Evolutionary conservation across 371 early-diverging fungal genomes (phyloP).

Genomic region (Mortierella sp.): DNA sequence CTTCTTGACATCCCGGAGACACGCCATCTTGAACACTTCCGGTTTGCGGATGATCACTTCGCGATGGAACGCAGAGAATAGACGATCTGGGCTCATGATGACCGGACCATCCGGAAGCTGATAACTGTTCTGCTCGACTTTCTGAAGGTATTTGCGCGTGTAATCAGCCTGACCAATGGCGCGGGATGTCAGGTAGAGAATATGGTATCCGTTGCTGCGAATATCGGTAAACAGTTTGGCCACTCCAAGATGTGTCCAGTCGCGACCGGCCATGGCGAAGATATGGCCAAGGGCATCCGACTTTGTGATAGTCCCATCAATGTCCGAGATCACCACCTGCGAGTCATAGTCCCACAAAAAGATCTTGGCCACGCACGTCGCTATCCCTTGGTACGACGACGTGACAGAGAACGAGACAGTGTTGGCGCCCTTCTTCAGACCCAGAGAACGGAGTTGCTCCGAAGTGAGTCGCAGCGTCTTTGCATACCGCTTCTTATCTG

Average conservation of each 20-base stretch:
- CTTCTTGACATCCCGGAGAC: slow-evolving; percentile 91
- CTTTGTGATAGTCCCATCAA: slow-evolving; percentile 99
- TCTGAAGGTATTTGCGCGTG: slow-evolving; percentile 94
- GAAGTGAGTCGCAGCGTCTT: slow-evolving; percentile 91
- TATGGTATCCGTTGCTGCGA: slow-evolving; percentile 95
- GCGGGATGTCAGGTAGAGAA: slow-evolving; percentile 96
- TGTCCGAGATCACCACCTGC: slow-evolving; percentile 97
- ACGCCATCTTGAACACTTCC: slow-evolving; percentile 98
- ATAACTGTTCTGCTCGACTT: slow-evolving; percentile 91
- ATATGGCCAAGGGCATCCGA: slow-evolving; percentile 98
- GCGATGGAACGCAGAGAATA: slow-evolving; percentile 93
- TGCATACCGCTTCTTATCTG: slow-evolving; percentile 68
- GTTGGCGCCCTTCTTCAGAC: slow-evolving; percentile 92
- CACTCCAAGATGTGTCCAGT: slow-evolving; percentile 99
- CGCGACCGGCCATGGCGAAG: slow-evolving; percentile 98
- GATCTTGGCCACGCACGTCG: slow-evolving; percentile 87
- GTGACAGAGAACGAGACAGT: slow-evolving; percentile 91
- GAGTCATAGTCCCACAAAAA: slow-evolving; percentile 93
- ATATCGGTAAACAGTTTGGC: slow-evolving; percentile 98
- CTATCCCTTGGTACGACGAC: slow-evolving; percentile 80
- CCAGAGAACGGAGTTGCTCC: slow-evolving; percentile 85
- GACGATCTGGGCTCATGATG: slow-evolving; percentile 98
- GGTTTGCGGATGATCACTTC: slow-evolving; percentile 98
- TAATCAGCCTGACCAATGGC: slow-evolving; percentile 96
- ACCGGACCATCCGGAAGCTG: slow-evolving; percentile 98